Evolutionary conservation across 306 rosid species (phyloP), one percentile per base, ranked within the genome.

Genomic region (Phaseolus lunatus): DNA sequence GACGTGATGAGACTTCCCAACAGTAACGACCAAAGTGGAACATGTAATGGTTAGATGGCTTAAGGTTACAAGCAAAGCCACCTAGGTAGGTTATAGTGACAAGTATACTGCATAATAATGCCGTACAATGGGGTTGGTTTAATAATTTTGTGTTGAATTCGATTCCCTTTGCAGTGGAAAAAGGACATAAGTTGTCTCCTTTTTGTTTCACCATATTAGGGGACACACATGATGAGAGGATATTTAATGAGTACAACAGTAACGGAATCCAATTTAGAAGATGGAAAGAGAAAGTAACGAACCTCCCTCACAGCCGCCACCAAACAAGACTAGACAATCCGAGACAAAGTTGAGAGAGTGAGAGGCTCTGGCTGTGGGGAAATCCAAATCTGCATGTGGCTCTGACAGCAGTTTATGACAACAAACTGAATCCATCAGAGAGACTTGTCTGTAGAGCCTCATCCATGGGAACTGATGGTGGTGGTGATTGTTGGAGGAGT

Each of bases 261-360:
- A 58, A 76, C 53, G 44, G 35, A 41, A 84, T 59, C 61, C 24
- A 70, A 76, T 66, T 9, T 5, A 4, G 12, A 26, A 24, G 18
- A 26, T 26, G 39, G 64, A 22, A 78, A 81, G 68, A 81, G 44
- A 90, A 91, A 73, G 57, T 2, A 19, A 41, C 71, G 0, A 41
- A 94, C 98, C 98, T 85, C 97, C 98, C 71, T 94, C 97, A 68
- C 89, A 78, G 52, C 97, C 98, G 23, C 98, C 97, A 58, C 95
- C 98, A 85, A 86, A 94, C 75, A 94, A 80, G 14, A 94, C 93
- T 29, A 94, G 76, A 80, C 90, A 89, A 16, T 89, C 94, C 1
- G 96, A 92, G 37, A 94, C 93, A 72, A 92, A 87, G 78, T 94
- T 94, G 78, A 94, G 96, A 56, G 98, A 94, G 88, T 94, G 98